Conservation (phyloP, 1,284 basidiomycete species). For the Sanghuangporus sanghuang region DNA sequence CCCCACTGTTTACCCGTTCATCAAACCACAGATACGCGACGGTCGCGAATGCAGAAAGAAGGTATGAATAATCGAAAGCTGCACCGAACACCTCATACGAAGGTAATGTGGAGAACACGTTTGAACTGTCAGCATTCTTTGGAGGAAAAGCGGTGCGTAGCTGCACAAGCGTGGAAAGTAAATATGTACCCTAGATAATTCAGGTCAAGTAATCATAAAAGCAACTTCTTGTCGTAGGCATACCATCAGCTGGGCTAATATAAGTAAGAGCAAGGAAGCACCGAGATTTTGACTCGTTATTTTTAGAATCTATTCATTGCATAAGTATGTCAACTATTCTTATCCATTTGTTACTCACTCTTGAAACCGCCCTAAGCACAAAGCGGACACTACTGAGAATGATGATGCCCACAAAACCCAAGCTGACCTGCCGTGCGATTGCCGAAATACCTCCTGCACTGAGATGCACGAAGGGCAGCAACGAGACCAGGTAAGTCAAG, state of each 20-base stretch:
- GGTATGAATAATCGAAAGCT: slow-evolving; percentile 67
- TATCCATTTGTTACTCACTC: slow-evolving; percentile 35
- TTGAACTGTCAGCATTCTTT: slow-evolving; percentile 28
- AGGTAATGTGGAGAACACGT: slow-evolving; percentile 70
- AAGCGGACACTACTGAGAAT: slow-evolving; percentile 64
- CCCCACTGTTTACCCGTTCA: slow-evolving; percentile 16
- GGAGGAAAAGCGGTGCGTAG: slow-evolving; percentile 72
- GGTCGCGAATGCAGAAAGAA: slow-evolving; percentile 47
- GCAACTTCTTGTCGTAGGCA: slow-evolving; percentile 17
- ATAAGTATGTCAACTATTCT: neutral
- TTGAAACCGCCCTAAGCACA: slow-evolving; percentile 59
- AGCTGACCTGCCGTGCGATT: slow-evolving; percentile 60
- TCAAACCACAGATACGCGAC: slow-evolving; percentile 45
- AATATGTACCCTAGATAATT: slow-evolving; percentile 58
- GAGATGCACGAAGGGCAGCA: slow-evolving; percentile 36
- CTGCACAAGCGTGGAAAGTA: slow-evolving; percentile 73
- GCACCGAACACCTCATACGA: slow-evolving; percentile 67
- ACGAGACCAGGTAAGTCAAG: slow-evolving; percentile 46
- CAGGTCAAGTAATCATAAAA: neutral
- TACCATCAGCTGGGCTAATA: slow-evolving; percentile 77
- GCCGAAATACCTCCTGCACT: slow-evolving; percentile 38
- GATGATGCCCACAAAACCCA: slow-evolving; percentile 65
- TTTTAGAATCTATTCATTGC: slow-evolving; percentile 42
- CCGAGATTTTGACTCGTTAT: slow-evolving; percentile 64
- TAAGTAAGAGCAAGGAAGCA: slow-evolving; percentile 65